Base-by-base conservation (phyloP, 257 asterid species). In the Nicotiana tomentosiformis region DNA sequence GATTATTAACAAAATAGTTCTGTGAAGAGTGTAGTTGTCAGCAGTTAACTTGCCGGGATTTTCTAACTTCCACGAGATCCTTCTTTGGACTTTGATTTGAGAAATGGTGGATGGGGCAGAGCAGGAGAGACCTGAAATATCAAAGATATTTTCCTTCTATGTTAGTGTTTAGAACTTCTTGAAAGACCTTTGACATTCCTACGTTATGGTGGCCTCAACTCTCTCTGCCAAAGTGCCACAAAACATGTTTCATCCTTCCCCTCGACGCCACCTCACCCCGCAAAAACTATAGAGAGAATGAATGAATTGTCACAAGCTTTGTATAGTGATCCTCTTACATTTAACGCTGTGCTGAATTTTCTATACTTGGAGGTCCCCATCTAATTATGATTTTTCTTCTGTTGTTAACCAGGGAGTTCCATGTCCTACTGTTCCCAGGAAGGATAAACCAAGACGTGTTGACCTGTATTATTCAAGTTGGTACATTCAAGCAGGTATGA, bases 381-480 rank as follows among this genome's bases (percentile, higher is more conserved):
- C 83, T 49, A 49, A 56, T 51, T 77, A 66, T 87, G 64, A 84
- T 68, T 32, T 16, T 12, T 30, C 3, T 3, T 83, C 35, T 82
- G 68, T 81, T 80, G 20, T 64, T 79, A 51, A 81, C 62, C 88
- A 95, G 99, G 97, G 97, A 66, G 93, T 95, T 37, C 98, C 99
- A 10, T 78, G 82, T 83, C 80, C 80, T 76, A 90, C 94, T 82
- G 79, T 94, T 86, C 97, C 96, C 1, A 90, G 93, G 85, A 88
- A 77, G 86, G 95, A 91, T 78, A 94, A 90, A 81, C 98, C 97
- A 8, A 91, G 93, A 77, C 99, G 99, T 10, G 99, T 96, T 37
- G 97, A 94, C 86, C 91, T 87, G 69, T 93, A 77, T 83, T 94
- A 96, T 86, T 96, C 99, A 14, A 96, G 99, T 86, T 96, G 99